Percentiles rank a stretch among this genome's conserved stretches.
These are phyloP conservation scores for Eucalyptus coolabah DNA, from an alignment of 345 rosid species.

Conservation along the genomic window DNA sequence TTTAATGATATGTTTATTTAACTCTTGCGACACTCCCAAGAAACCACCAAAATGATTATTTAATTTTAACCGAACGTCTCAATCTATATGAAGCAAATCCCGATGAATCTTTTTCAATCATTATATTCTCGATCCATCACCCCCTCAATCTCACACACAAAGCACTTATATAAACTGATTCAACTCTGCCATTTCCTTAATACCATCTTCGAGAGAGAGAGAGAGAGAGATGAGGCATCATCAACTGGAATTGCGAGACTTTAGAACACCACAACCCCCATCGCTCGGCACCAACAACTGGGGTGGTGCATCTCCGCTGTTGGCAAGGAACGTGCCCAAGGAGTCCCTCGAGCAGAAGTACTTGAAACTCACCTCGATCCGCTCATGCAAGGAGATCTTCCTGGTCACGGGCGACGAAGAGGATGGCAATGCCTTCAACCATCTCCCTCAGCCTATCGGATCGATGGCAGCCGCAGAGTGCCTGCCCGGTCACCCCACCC, in stretches of 20 bases:
- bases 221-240: neutral
- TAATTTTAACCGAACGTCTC: neutral
- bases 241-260: slow-evolving; percentile 14
- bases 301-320: slow-evolving; percentile 54
- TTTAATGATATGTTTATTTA: neutral
- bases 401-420: neutral
- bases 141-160: neutral
- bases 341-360: slow-evolving; percentile 47
- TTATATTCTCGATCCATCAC: neutral
- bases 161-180: neutral
- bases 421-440: neutral
- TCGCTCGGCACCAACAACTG: slow-evolving; percentile 38
- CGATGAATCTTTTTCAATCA: neutral
- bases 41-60: neutral
- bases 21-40: neutral
- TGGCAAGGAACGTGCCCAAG: slow-evolving; percentile 38
- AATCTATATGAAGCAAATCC: neutral
- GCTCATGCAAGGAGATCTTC: slow-evolving; percentile 23
- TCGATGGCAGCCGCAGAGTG: neutral
- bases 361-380: slow-evolving; percentile 9
- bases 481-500: neutral
- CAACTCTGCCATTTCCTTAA: neutral
- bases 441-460: neutral
- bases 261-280: slow-evolving; percentile 51
- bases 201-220: neutral